These are phyloP conservation scores for Jatropha podagrica DNA, from an alignment of 441 rosid species.

Conservation along the genomic window DNA sequence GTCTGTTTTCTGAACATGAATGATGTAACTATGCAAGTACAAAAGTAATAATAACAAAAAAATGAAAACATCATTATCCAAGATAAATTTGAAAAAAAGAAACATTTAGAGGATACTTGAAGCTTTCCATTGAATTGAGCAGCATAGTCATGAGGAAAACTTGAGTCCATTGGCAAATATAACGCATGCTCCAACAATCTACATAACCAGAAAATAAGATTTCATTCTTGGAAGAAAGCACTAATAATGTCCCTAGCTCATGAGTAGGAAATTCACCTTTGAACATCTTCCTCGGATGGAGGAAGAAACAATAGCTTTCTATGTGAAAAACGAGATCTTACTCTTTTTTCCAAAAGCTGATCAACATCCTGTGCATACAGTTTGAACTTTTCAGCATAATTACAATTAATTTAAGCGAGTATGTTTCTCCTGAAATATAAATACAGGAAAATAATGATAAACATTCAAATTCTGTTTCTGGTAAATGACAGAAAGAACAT, in stretches of 20 bases:
- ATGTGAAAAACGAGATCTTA: slow-evolving; percentile 94
- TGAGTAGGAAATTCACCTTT: slow-evolving; percentile 41
- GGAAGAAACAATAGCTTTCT: slow-evolving; percentile 83
- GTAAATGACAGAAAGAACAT: slow-evolving; percentile 21
- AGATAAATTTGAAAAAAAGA: neutral
- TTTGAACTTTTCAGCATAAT: slow-evolving; percentile 17
- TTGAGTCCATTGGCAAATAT: slow-evolving; percentile 67
- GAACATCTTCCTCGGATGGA: slow-evolving; percentile 66
- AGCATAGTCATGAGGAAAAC: slow-evolving; percentile 62
- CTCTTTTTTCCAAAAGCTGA: slow-evolving; percentile 93
- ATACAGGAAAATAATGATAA: neutral
- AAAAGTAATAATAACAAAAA: neutral
- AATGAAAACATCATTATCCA: neutral
- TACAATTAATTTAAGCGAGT: neutral
- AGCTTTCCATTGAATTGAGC: slow-evolving; percentile 73
- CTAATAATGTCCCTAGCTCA: slow-evolving; percentile 3
- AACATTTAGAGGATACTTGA: slow-evolving; percentile 47
- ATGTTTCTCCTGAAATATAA: neutral
- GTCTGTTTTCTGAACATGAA: neutral
- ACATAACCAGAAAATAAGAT: slow-evolving; percentile 27
- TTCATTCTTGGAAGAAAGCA: slow-evolving; percentile 25
- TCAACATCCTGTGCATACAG: slow-evolving; percentile 80
- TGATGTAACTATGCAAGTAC: neutral
- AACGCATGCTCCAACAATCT: slow-evolving; percentile 80
- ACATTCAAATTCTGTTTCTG: neutral